A percentile compares a stretch with the other conserved stretches of the same genome.
phyloP scores from a whole-genome alignment of 176 grass and related monocot species.

The Coix lacrymajobi region DNA sequence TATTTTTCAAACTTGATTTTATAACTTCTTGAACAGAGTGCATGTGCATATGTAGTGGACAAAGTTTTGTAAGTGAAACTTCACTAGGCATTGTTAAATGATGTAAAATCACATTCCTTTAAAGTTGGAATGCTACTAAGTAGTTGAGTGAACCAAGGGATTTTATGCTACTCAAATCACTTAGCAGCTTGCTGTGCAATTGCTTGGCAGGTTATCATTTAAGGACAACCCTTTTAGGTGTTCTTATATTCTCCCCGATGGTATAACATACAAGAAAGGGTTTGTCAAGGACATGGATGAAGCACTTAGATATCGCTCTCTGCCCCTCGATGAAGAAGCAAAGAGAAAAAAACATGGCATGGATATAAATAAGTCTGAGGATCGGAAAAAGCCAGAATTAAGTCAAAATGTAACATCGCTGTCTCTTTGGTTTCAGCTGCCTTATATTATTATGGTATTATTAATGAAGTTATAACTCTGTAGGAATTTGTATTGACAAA shows the following conservation, averaged over 20 bases:
- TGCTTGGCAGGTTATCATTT: constrained; percentile 47
- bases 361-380: constrained; percentile 36
- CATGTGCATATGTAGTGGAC: neutral
- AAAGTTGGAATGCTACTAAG: neutral
- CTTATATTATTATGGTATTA: constrained; percentile 7
- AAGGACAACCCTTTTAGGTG: constrained; percentile 87
- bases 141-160: neutral
- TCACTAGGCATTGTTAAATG: neutral
- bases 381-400: constrained; percentile 57
- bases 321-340: constrained; percentile 37
- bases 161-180: neutral
- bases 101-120: neutral
- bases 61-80: neutral
- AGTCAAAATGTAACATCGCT: constrained; percentile 68
- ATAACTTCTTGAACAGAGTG: neutral
- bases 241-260: constrained; percentile 94
- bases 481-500: constrained; percentile 94
- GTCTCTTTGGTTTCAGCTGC: neutral
- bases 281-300: constrained; percentile 81
- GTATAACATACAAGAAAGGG: constrained; percentile 79
- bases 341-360: constrained; percentile 16
- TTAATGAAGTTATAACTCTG: constrained; percentile 22
- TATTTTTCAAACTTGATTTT: neutral
- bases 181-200: constrained; percentile 1
- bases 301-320: constrained; percentile 57